Percentiles rank a stretch among this genome's conserved stretches.
Evolutionary conservation across 306 rosid species (phyloP).

Genomic region (Sicyos edulis): DNA sequence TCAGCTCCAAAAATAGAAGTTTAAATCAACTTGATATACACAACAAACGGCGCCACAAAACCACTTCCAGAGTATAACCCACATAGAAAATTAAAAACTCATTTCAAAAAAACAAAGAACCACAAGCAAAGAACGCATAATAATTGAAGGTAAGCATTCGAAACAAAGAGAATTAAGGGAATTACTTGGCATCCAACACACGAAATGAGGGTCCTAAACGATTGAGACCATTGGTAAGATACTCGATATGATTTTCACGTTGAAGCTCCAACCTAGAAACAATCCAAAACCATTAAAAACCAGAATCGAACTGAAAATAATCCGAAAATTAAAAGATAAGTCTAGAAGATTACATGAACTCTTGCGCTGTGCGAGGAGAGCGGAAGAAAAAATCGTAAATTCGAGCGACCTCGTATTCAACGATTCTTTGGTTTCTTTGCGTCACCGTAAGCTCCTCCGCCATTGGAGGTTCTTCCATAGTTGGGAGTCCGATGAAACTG

Average conservation of each 20-base stretch:
- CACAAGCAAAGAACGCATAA: neutral
- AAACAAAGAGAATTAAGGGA: conserved; percentile 16
- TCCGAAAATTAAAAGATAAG: neutral
- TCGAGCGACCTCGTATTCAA: conserved; percentile 45
- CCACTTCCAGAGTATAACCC: neutral
- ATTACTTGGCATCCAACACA: conserved; percentile 76
- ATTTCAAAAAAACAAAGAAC: neutral
- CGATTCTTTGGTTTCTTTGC: conserved; percentile 58
- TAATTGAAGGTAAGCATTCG: neutral
- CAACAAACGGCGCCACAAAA: neutral
- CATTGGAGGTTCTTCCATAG: conserved; percentile 29
- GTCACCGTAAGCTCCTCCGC: conserved; percentile 36
- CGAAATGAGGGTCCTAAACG: conserved; percentile 51
- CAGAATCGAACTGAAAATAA: neutral
- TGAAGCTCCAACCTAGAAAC: conserved; percentile 63
- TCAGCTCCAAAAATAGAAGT: neutral
- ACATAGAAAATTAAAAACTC: neutral
- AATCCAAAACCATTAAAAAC: neutral
- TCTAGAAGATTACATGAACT: conserved; percentile 32
- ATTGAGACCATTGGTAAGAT: conserved; percentile 53
- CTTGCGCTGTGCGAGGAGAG: conserved; percentile 48
- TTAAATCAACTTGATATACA: neutral
- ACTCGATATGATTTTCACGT: conserved; percentile 63
- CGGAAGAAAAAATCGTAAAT: conserved; percentile 42
- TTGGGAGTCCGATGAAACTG: neutral